Conservation (phyloP, 1,284 basidiomycete genomes). For the Apiotrichum laibachii region DNA sequence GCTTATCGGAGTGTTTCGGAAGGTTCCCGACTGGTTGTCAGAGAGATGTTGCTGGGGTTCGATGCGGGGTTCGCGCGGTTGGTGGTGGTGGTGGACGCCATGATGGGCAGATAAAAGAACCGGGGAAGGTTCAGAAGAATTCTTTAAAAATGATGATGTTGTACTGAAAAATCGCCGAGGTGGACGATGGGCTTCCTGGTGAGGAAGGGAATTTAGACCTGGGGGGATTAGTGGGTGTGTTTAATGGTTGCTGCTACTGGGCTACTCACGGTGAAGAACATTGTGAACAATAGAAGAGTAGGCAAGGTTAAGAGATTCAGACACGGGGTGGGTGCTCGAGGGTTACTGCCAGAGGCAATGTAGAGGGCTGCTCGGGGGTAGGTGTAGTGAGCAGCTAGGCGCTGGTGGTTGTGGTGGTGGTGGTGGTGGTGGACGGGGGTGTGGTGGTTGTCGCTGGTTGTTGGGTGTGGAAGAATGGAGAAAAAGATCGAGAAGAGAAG, state of each 20-base stretch:
- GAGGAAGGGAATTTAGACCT: conserved; percentile 14
- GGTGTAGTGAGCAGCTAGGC: conserved; percentile 8
- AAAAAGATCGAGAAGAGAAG: conserved; percentile 7
- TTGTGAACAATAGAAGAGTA: conserved; percentile 17
- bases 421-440: background rate
- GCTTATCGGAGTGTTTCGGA: conserved; percentile 15
- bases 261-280: conserved; percentile 17
- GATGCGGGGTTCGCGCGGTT: conserved; percentile 2
- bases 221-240: background rate
- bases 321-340: conserved; percentile 12
- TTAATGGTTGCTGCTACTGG: no score
- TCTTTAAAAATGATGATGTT: conserved; percentile 11
- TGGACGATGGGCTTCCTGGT: conserved; percentile 19
- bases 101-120: conserved; percentile 25
- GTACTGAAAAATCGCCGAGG: conserved; percentile 16
- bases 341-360: conserved; percentile 17
- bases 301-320: conserved; percentile 19
- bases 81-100: conserved; percentile 21
- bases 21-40: conserved; percentile 2
- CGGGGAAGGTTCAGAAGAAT: conserved; percentile 17
- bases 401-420: background rate
- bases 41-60: conserved; percentile 8
- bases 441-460: background rate
- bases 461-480: conserved; percentile 6
- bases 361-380: conserved; percentile 8